Evolutionary conservation across 441 rosid genomes (phyloP).

Genomic region (Daphne laureola): DNA sequence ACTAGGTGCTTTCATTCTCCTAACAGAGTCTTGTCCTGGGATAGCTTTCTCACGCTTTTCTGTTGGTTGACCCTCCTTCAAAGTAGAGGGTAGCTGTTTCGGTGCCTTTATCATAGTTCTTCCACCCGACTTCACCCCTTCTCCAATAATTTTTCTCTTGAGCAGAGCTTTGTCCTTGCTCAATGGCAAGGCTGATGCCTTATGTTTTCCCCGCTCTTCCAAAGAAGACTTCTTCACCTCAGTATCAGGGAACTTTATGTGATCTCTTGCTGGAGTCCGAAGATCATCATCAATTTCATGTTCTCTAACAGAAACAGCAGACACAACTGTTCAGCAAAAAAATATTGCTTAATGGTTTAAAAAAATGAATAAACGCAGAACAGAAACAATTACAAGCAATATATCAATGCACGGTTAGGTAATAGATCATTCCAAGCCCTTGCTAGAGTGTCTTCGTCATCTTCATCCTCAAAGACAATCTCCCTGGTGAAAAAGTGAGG

Average conservation of each 20-base stretch:
- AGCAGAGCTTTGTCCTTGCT: conserved; percentile 25
- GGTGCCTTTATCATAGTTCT: conserved; percentile 25
- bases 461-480: conserved; percentile 42
- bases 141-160: conserved; percentile 26
- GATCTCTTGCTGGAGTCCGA: conserved; percentile 76
- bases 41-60: conserved; percentile 28
- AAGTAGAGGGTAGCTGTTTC: conserved; percentile 23
- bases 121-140: conserved; percentile 22
- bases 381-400: conserved; percentile 64
- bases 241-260: conserved; percentile 54
- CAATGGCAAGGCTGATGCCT: conserved; percentile 23
- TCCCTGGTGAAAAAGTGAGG: conserved; percentile 25
- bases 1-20: conserved; percentile 34
- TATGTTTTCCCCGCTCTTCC: conserved; percentile 26
- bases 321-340: conserved; percentile 17
- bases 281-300: conserved; percentile 61
- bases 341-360: conserved; percentile 7
- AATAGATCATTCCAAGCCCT: conserved; percentile 87
- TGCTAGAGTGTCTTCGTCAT: conserved; percentile 31
- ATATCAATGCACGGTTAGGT: conserved; percentile 65
- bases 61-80: conserved; percentile 24
- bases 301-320: conserved; percentile 36
- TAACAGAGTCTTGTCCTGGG: conserved; percentile 23
- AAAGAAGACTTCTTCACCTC: conserved; percentile 26
- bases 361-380: conserved; percentile 3